Evolutionary conservation across 441 rosid species (phyloP).

Genomic region (Populus hybrid): DNA sequence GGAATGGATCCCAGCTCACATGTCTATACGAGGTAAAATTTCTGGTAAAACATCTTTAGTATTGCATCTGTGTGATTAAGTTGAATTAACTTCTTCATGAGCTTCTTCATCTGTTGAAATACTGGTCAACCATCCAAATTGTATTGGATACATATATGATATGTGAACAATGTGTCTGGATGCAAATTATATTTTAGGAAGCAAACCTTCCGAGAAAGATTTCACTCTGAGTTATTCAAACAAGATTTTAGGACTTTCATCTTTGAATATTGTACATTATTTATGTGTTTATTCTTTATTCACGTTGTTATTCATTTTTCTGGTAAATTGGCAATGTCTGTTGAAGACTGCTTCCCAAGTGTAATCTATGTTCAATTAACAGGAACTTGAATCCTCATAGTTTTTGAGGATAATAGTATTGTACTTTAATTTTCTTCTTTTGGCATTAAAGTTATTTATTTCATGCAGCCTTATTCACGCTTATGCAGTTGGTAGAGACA

Average conservation of each 20-base stretch:
- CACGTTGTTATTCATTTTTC: background rate
- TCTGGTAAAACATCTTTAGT: background rate
- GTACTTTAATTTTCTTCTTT: constrained; percentile 11
- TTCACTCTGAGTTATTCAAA: background rate
- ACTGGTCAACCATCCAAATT: background rate
- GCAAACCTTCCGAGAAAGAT: background rate
- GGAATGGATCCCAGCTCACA: constrained; percentile 91
- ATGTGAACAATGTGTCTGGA: background rate
- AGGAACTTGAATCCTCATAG: constrained; percentile 1
- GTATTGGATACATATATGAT: background rate
- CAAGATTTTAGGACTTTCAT: background rate
- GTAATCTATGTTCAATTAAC: background rate
- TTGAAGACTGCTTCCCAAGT: constrained; percentile 1
- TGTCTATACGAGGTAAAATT: constrained; percentile 75
- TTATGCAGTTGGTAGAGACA: constrained; percentile 97
- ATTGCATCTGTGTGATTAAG: constrained; percentile 7
- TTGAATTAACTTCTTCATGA: constrained; percentile 2
- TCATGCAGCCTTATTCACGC: constrained; percentile 98
- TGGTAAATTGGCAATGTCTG: background rate
- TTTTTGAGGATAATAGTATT: constrained; percentile 4
- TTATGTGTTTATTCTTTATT: background rate
- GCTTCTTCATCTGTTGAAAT: constrained; percentile 6
- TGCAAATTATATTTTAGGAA: constrained; percentile 4
- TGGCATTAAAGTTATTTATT: constrained; percentile 44
- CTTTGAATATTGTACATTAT: background rate